Evolutionary conservation across 495 filamentous ascomycete genomes (phyloP), one percentile per base, ranked within the genome.

Genomic region (Choiromyces venosus): DNA sequence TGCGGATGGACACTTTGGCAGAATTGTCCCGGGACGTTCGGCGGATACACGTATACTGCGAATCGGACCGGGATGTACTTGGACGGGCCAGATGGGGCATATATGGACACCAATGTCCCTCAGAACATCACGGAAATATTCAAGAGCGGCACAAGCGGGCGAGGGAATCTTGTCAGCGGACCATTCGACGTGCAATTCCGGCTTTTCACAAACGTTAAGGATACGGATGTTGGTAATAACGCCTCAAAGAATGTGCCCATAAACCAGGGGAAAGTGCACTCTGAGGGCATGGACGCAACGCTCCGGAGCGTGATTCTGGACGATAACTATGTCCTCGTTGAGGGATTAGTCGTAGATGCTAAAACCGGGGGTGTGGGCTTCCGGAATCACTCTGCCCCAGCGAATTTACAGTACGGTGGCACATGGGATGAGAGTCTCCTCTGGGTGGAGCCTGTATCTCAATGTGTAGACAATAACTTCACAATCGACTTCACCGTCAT

Each of bases 291-390:
- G 5, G 42, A 4, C 42, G 42, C 42, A 7, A 46, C 42, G 0
- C 42, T 46, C 42, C 42, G 42, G 42, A 46, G 19, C 19, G 71
- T 84, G 8, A 73, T 84, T 16, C 67, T 84, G 14, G 76, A 83
- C 4, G 73, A 85, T 38, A 66, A 46, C 1, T 64, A 79, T 64
- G 67, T 81, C 44, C 46, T 79, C 6, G 77, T 86, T 6, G 84
- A 86, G 42, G 85, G 85, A 9, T 77, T 87, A 7, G 38, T 86
- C 12, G 82, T 85, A 1, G 84, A 87, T 70, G 82, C 80, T 3
- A 68, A 73, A 21, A 73, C 73, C 25, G 85, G 84, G 2, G 82
- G 83, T 1, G 75, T 86, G 18, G 84, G 84, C 1, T 85, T 86
- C 64, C 80, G 85, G 40, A 86, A 86, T 73, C 85, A 87, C 68